Conservation (phyloP, 2,329 filamentous ascomycete genomes). For the Pleurostoma richardsiae region DNA sequence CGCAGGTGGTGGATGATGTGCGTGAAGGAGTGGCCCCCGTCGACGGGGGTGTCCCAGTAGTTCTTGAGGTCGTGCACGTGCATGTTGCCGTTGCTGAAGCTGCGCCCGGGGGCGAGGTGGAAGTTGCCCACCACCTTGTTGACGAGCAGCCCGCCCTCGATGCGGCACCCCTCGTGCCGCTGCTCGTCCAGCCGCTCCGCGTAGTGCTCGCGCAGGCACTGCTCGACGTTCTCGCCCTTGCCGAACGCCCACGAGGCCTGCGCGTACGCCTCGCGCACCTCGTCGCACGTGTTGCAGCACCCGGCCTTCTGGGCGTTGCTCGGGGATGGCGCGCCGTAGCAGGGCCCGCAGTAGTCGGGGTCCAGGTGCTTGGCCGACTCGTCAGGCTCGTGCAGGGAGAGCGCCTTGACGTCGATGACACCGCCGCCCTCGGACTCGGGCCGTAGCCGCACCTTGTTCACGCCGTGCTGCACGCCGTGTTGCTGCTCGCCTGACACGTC, state of each 20-base stretch:
- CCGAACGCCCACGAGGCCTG: slow-evolving; percentile 90
- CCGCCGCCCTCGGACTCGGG: slow-evolving; percentile 68
- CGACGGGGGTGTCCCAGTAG: slow-evolving; percentile 73
- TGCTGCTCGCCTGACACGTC: slow-evolving; percentile 97
- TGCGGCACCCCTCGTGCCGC: slow-evolving; percentile 86
- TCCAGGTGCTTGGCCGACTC: slow-evolving; percentile 74
- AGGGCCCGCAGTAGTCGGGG: slow-evolving; percentile 87
- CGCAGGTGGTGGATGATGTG: slow-evolving; percentile 85
- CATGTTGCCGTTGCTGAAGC: slow-evolving; percentile 94
- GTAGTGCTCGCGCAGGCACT: slow-evolving; percentile 94
- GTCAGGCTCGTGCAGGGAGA: slow-evolving; percentile 66
- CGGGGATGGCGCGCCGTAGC: slow-evolving; percentile 80
- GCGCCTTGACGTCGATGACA: slow-evolving; percentile 64
- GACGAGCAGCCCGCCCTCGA: slow-evolving; percentile 86
- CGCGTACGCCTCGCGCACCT: slow-evolving; percentile 93
- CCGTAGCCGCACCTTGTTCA: slow-evolving; percentile 82
- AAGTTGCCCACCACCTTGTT: slow-evolving; percentile 99
- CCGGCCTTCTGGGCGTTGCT: slow-evolving; percentile 68
- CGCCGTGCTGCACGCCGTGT: slow-evolving; percentile 85
- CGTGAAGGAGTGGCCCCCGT: slow-evolving; percentile 76
- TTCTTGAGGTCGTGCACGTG: slow-evolving; percentile 97
- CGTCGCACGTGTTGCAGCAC: slow-evolving; percentile 96
- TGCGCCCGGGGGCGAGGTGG: slow-evolving; percentile 92
- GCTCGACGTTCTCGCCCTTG: slow-evolving; percentile 84
- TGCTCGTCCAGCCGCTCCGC: slow-evolving; percentile 82